A percentile compares a stretch with the other conserved stretches of the same genome.
phyloP scores from a whole-genome alignment of 2,329 filamentous ascomycete genomes.

The Lecanosticta acicola region DNA sequence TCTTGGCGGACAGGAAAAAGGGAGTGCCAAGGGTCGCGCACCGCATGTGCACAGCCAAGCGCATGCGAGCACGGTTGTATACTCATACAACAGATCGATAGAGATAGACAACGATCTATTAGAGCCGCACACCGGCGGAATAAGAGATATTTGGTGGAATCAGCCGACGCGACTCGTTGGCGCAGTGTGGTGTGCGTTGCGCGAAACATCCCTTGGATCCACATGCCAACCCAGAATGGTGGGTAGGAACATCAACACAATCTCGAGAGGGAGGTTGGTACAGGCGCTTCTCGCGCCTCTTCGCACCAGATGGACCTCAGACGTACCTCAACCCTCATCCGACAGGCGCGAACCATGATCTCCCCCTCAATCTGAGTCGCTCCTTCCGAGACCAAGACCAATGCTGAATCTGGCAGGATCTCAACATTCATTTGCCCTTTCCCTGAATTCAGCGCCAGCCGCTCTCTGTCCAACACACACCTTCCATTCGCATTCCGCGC shows the following conservation, averaged over 20 bases:
- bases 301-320: too few species aligned
- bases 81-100: constrained; percentile 7
- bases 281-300: too few species aligned
- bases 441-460: neutral
- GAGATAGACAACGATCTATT: constrained; percentile 13
- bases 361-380: neutral
- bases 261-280: too few species aligned
- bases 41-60: neutral
- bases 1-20: neutral
- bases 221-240: constrained; percentile 8
- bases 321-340: too few species aligned
- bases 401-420: neutral
- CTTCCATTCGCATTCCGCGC: too few species aligned
- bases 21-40: neutral
- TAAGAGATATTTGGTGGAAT: neutral
- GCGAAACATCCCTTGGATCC: constrained; percentile 2
- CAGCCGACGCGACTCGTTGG: neutral
- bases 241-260: constrained; percentile 7
- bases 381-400: too few species aligned
- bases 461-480: too few species aligned
- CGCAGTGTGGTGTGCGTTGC: too few species aligned
- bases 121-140: constrained; percentile 1
- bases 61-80: constrained; percentile 2
- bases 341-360: too few species aligned
- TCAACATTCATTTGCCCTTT: neutral